Conservation (phyloP, 805 yeast genomes). For the Metschnikowia corniflorae region DNA sequence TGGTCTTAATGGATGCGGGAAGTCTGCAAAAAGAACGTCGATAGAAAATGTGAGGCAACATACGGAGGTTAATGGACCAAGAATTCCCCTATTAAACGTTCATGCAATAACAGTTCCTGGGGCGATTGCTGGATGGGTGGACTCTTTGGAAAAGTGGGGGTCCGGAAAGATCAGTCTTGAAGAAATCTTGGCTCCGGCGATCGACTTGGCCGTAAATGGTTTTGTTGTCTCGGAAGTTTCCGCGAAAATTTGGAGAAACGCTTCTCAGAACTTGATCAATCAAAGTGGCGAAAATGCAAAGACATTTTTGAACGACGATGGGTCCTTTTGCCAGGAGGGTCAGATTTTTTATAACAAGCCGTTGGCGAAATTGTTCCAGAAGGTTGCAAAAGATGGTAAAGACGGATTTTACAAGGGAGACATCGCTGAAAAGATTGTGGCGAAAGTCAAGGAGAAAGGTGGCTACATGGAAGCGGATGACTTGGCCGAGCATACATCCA, state of each 20-base stretch:
- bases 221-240: constrained; percentile 62
- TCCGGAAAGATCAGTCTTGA: constrained; percentile 58
- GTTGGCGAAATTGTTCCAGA: constrained; percentile 51
- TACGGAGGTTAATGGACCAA: constrained; percentile 21
- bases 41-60: constrained; percentile 44
- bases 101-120: constrained; percentile 74
- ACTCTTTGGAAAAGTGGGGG: constrained; percentile 68
- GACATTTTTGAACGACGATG: constrained; percentile 12
- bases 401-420: constrained; percentile 67
- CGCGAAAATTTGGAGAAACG: constrained; percentile 46
- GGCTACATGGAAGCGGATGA: constrained; percentile 58
- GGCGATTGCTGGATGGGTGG: constrained; percentile 76
- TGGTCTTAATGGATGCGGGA: constrained; percentile 77
- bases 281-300: constrained; percentile 31
- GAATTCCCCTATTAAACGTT: constrained; percentile 52
- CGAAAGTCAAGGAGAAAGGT: constrained; percentile 48
- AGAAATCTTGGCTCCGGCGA: constrained; percentile 61
- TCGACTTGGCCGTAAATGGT: constrained; percentile 66
- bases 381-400: constrained; percentile 55
- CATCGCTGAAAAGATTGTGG: constrained; percentile 63
- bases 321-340: constrained; percentile 22
- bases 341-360: constrained; percentile 46
- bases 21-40: constrained; percentile 51
- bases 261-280: constrained; percentile 35
- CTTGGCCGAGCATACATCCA: constrained; percentile 52